Conservation (phyloP, 371 early-diverging fungal genomes). For the Choanephora cucurbitarum region DNA sequence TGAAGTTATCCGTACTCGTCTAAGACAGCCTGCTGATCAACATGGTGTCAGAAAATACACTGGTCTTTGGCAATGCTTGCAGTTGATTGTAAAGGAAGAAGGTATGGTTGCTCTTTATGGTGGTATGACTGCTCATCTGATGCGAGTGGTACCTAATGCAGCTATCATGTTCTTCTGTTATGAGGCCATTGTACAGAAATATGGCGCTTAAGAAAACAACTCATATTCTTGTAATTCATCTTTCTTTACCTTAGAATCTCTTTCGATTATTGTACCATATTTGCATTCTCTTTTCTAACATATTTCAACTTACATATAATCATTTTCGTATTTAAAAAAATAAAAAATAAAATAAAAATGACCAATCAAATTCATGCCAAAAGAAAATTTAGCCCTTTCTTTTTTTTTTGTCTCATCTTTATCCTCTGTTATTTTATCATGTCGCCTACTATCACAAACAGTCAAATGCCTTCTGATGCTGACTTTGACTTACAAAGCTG, state of each 20-base stretch:
- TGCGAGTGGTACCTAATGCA: slow-evolving; percentile 96
- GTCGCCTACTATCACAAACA: slow-evolving; percentile 18
- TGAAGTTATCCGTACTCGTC: slow-evolving; percentile 78
- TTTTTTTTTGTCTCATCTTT: slow-evolving; percentile 1
- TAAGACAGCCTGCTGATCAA: slow-evolving; percentile 76
- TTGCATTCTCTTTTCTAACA: not conserved
- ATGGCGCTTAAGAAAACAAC: slow-evolving; percentile 19
- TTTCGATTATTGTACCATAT: too few relatives aligned
- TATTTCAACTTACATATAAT: not conserved
- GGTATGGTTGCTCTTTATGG: slow-evolving; percentile 89
- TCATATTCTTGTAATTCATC: not conserved
- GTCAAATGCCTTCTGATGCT: slow-evolving; percentile 7
- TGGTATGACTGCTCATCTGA: slow-evolving; percentile 92
- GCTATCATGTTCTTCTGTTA: slow-evolving; percentile 95
- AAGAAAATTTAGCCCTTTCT: not conserved
- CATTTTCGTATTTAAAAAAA: not conserved
- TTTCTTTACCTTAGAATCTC: not conserved
- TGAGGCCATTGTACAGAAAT: slow-evolving; percentile 76
- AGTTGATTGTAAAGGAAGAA: slow-evolving; percentile 80
- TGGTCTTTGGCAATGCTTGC: slow-evolving; percentile 74
- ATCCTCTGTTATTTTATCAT: too few relatives aligned
- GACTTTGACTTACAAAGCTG: slow-evolving; percentile 40
- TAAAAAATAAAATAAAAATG: not conserved
- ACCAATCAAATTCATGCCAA: not conserved
- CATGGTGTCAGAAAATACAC: slow-evolving; percentile 69